These are phyloP conservation scores for Cordyceps sp. DNA, from an alignment of 2,329 filamentous ascomycete genomes.

Conservation along the genomic window DNA sequence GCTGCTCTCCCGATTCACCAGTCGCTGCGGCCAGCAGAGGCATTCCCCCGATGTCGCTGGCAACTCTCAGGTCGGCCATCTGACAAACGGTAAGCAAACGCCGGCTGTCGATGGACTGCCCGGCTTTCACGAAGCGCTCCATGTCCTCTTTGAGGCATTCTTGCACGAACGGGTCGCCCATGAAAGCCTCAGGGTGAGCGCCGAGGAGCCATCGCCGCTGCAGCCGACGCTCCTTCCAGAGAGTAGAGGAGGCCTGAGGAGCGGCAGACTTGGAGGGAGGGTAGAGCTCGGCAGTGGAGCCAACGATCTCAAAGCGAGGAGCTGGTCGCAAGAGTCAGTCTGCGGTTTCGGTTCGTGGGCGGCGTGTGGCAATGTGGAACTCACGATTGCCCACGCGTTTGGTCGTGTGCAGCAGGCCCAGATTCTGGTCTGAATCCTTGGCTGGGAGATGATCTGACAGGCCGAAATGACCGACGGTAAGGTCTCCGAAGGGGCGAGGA, in stretches of 20 bases:
- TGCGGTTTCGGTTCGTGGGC: no score
- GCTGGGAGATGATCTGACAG: conserved; percentile 14
- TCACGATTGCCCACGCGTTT: conserved; percentile 12
- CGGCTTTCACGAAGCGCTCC: conserved; percentile 11
- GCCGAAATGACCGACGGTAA: conserved; percentile 16
- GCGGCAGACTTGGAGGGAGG: conserved; percentile 12
- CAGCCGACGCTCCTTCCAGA: conserved; percentile 14
- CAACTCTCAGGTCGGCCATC: conserved; percentile 23
- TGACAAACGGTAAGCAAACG: conserved; percentile 39
- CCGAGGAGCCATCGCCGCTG: conserved; percentile 34
- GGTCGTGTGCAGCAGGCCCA: conserved; percentile 14
- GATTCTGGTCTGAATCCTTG: conserved; percentile 7
- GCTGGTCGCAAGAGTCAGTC: no score
- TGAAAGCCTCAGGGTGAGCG: conserved; percentile 30
- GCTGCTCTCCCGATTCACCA: conserved; percentile 39
- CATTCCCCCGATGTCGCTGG: conserved; percentile 9
- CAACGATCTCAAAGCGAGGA: conserved; percentile 15
- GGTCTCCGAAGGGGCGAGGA: conserved; percentile 13
- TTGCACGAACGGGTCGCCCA: conserved; percentile 17
- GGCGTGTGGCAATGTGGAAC: no score
- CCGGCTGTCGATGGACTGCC: conserved; percentile 8
- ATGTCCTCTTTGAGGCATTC: conserved; percentile 20
- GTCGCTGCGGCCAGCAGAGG: conserved; percentile 28
- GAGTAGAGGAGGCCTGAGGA: conserved; percentile 8
- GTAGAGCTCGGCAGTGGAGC: conserved; percentile 17